phyloP scores from a whole-genome alignment of 305 asterid species.

The Fraxinus angustifolia region DNA sequence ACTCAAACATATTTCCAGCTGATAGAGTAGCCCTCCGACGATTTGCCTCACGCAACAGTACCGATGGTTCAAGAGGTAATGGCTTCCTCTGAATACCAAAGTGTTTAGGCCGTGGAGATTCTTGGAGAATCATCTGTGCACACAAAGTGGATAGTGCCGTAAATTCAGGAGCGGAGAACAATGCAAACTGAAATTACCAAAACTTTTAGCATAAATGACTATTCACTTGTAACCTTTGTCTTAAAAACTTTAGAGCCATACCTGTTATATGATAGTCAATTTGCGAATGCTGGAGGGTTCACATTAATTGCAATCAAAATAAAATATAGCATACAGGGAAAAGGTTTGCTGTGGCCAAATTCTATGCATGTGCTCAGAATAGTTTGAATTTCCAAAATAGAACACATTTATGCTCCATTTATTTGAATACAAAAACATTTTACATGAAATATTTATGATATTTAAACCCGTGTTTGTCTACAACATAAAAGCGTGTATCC shows the following conservation, averaged over 20 bases:
- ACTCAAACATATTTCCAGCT: constrained; percentile 83
- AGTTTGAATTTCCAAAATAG: constrained; percentile 13
- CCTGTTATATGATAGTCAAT: constrained; percentile 3
- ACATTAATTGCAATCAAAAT: constrained; percentile 5
- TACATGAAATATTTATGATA: background rate
- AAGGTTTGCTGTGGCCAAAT: constrained; percentile 7
- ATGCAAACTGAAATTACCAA: background rate
- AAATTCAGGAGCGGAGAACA: constrained; percentile 20
- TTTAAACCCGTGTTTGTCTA: background rate
- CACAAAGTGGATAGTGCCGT: constrained; percentile 16
- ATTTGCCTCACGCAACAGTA: constrained; percentile 93
- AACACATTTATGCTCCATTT: constrained; percentile 4
- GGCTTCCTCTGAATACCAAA: constrained; percentile 96
- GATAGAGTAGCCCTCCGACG: constrained; percentile 94
- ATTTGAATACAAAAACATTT: background rate
- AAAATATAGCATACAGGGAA: background rate
- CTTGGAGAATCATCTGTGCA: constrained; percentile 86
- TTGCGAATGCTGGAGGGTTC: constrained; percentile 11
- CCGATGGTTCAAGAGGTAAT: constrained; percentile 93
- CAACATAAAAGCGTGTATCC: background rate
- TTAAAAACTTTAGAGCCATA: background rate
- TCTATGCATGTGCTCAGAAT: background rate
- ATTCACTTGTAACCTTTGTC: background rate
- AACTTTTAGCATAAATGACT: constrained; percentile 7
- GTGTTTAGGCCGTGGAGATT: constrained; percentile 67